These are phyloP conservation scores for Mallotus japonicus DNA, from an alignment of 441 rosid species.

Conservation along the genomic window DNA sequence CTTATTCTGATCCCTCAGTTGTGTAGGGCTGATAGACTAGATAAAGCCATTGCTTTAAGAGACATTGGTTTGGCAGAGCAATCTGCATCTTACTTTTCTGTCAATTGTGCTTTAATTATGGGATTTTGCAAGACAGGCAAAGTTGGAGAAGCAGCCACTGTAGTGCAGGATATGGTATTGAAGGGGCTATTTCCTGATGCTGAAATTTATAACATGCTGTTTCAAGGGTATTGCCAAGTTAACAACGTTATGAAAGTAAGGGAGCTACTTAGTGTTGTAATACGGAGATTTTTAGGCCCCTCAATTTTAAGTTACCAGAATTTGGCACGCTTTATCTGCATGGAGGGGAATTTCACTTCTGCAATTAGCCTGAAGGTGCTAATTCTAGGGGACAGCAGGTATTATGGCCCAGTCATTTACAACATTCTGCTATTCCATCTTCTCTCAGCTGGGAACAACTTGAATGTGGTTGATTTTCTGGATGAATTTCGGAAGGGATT, in stretches of 20 bases:
- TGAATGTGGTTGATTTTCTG: slow-evolving; percentile 39
- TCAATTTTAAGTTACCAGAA: slow-evolving; percentile 50
- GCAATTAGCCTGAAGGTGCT: slow-evolving; percentile 52
- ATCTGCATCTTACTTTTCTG: slow-evolving; percentile 28
- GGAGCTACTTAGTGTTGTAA: slow-evolving; percentile 45
- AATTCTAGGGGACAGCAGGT: slow-evolving; percentile 39
- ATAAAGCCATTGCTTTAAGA: slow-evolving; percentile 36
- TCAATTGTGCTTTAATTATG: slow-evolving; percentile 38
- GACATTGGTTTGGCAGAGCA: slow-evolving; percentile 33
- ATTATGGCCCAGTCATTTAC: slow-evolving; percentile 31
- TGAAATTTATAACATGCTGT: slow-evolving; percentile 36
- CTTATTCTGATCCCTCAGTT: slow-evolving; percentile 52
- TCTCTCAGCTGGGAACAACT: slow-evolving; percentile 36
- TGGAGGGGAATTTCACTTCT: slow-evolving; percentile 31
- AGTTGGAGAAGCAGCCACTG: slow-evolving; percentile 44
- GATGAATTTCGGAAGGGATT: slow-evolving; percentile 45
- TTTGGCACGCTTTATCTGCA: slow-evolving; percentile 50
- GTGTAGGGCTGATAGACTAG: slow-evolving; percentile 36
- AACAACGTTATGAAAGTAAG: slow-evolving; percentile 38
- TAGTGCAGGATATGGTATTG: slow-evolving; percentile 36
- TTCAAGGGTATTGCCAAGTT: slow-evolving; percentile 50
- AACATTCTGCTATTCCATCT: slow-evolving; percentile 61
- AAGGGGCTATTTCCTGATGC: slow-evolving; percentile 37
- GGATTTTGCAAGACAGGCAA: slow-evolving; percentile 52
- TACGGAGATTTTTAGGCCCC: slow-evolving; percentile 41